Evolutionary conservation across 2,329 filamentous ascomycete species (phyloP), one percentile per base, ranked within the genome.

Genomic region (Mollisiaceae sp.): DNA sequence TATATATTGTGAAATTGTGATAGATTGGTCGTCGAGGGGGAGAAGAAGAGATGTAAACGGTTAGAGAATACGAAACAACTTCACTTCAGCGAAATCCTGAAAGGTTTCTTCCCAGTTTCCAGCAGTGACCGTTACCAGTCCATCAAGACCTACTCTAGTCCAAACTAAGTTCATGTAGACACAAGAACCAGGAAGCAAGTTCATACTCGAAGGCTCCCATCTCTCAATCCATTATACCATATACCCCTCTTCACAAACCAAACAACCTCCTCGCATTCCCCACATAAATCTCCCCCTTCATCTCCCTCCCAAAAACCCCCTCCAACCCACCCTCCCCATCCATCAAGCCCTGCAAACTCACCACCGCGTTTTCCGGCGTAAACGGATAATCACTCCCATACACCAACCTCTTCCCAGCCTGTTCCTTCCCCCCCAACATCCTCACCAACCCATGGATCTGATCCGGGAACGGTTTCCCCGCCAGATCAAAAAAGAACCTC

Each of bases 321-420:
- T 77, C 76, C 55, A 80, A 69, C 0, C 64, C 56, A 22, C 14
- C 32, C n/a, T 62, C 60, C 64, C 14, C 32, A n/a, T 62, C 60
- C 64, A 63, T 55, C 43, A 38, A 59, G 1, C 11, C 47, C 27
- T 58, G 47, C 55, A 84, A 74, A 73, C 75, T 14, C 67, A 65
- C 2, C 75, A 64, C 58, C 8, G 50, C 56, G 18, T 45, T 22
- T 14, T 60, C 77, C 5, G 77, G 77, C 0, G 82, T 85, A 64
- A 81, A 86, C 0, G 83, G 83, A 65, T 79, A 86, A 69, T 86
- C 83, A 64, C 78, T 83, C 4, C 84, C 84, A 75, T 85, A 86
- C 63, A 86, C 57, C 39, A 86, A 62, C 54, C 77, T 76, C 24
- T 32, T 54, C 4, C 24, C 14, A 1, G 14, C 50, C 24, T 35